Evolutionary conservation across 2,329 filamentous ascomycete genomes (phyloP).

Genomic region (Sclerotinia spermophila): DNA sequence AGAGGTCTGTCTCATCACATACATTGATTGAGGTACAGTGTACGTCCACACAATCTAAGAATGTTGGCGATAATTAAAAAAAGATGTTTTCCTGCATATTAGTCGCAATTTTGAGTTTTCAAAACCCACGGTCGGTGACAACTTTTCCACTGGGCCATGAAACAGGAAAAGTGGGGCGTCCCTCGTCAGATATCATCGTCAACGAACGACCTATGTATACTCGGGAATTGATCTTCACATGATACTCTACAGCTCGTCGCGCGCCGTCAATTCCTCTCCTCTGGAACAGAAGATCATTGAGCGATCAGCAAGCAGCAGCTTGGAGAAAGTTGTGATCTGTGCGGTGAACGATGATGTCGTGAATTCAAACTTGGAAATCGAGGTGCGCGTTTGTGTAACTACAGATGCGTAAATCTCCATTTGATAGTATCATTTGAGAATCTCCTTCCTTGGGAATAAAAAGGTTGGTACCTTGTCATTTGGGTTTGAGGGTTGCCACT

Average conservation of each 20-base stretch:
- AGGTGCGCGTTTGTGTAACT: slow-evolving; percentile 18
- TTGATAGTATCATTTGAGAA: neutral
- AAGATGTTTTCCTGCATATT: neutral
- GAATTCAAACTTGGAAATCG: neutral
- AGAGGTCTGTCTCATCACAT: neutral
- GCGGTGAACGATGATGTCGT: slow-evolving; percentile 4
- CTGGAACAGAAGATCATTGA: neutral
- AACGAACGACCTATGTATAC: neutral
- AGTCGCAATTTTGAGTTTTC: neutral
- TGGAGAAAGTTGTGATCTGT: neutral
- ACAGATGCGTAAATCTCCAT: slow-evolving; percentile 23
- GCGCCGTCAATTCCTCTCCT: neutral
- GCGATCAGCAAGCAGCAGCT: neutral
- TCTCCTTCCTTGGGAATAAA: neutral
- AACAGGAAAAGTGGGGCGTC: neutral
- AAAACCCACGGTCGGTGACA: neutral
- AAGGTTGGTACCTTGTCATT: neutral
- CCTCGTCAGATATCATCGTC: neutral
- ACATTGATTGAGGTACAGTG: too few species aligned
- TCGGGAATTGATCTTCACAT: neutral
- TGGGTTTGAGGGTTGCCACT: neutral
- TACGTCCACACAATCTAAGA: neutral
- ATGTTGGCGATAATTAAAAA: neutral
- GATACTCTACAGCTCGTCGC: neutral
- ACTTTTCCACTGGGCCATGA: neutral